A percentile compares a stretch with the other conserved stretches of the same genome.
Evolutionary conservation across 225 moss, liverwort and hornwort genomes (phyloP).

Genomic region (Bryum argenteum): DNA sequence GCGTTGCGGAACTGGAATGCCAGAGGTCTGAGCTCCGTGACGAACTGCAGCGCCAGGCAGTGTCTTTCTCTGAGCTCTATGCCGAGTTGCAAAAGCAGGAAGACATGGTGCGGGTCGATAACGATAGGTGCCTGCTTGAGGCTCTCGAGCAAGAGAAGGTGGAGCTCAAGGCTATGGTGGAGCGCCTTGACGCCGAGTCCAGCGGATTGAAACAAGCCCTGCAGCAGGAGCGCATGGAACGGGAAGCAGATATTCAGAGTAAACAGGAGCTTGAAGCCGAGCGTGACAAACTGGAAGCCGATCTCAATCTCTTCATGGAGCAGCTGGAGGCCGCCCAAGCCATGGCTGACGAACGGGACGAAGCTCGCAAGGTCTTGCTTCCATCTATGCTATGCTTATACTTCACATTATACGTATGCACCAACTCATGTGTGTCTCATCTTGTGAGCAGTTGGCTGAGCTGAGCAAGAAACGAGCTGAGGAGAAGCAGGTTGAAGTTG

Average conservation of each 20-base stretch:
- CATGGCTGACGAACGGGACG: conserved; percentile 59
- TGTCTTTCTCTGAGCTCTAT: conserved; percentile 37
- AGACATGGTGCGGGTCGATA: conserved; percentile 26
- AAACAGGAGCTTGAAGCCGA: conserved; percentile 52
- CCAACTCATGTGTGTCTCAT: background rate
- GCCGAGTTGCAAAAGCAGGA: conserved; percentile 46
- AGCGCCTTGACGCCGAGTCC: conserved; percentile 37
- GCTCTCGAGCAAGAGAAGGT: conserved; percentile 45
- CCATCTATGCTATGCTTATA: background rate
- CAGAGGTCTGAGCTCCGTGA: conserved; percentile 43
- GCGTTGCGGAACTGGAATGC: conserved; percentile 41
- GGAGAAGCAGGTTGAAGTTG: conserved; percentile 67
- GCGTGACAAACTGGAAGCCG: conserved; percentile 67
- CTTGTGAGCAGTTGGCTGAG: conserved; percentile 60
- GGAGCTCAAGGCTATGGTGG: conserved; percentile 42
- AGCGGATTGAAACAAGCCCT: conserved; percentile 30
- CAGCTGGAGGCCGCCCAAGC: conserved; percentile 69
- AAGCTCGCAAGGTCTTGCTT: conserved; percentile 66
- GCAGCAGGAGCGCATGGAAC: conserved; percentile 31
- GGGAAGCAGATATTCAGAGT: conserved; percentile 29
- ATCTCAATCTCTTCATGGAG: conserved; percentile 65
- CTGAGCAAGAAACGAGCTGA: conserved; percentile 58
- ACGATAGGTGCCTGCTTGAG: conserved; percentile 29
- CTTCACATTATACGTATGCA: too few species aligned
- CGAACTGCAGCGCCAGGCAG: conserved; percentile 47